Conservation (phyloP, 1,139 yeast species). For the Diutina scorzettiae region DNA sequence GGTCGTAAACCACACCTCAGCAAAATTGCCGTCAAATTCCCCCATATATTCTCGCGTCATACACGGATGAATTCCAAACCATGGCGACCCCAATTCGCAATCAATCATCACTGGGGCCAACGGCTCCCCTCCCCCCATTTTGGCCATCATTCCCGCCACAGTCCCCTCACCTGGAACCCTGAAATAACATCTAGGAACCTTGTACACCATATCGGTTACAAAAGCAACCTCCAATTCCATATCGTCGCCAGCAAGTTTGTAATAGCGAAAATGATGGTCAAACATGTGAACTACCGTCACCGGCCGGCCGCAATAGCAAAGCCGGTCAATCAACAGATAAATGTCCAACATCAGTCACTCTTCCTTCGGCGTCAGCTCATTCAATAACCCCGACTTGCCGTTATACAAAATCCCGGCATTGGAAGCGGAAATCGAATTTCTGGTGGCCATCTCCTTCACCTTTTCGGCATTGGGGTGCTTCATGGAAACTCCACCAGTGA, state of each 20-base stretch:
- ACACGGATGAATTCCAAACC: not conserved
- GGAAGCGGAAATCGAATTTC: slow-evolving; percentile 34
- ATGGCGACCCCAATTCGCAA: not conserved
- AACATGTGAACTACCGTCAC: not conserved
- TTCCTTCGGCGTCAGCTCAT: slow-evolving; percentile 25
- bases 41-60: not conserved
- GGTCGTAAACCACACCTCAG: not conserved
- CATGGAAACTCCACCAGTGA: slow-evolving; percentile 20
- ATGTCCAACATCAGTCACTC: slow-evolving; percentile 9
- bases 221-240: slow-evolving; percentile 15
- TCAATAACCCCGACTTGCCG: slow-evolving; percentile 35
- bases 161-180: not conserved
- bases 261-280: not conserved
- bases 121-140: not conserved
- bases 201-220: slow-evolving; percentile 19
- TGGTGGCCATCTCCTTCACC: slow-evolving; percentile 34
- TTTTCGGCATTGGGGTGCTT: slow-evolving; percentile 39
- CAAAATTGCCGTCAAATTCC: not conserved
- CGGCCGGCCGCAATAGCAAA: not conserved
- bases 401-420: slow-evolving; percentile 34
- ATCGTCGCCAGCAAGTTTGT: not conserved
- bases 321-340: not conserved
- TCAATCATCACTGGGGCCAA: not conserved
- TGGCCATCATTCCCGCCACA: not conserved
- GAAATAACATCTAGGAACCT: slow-evolving; percentile 22